phyloP scores from a whole-genome alignment of 495 filamentous ascomycete genomes.

The Poronia punctata region DNA sequence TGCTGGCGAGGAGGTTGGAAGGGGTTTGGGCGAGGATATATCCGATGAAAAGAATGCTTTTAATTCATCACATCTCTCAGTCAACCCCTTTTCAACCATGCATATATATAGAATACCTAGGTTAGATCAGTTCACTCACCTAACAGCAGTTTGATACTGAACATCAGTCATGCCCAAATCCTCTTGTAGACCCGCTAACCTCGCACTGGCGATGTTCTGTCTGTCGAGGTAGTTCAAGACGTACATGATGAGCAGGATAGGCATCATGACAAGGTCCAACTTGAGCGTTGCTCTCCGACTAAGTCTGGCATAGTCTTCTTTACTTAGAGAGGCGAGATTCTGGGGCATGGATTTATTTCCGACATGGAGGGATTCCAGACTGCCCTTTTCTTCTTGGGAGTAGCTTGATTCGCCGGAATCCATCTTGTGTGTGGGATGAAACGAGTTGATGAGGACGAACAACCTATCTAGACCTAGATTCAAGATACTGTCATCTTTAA shows the following conservation, averaged over 20 bases:
- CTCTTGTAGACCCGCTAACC: constrained; percentile 15
- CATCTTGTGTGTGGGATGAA: too few relatives aligned
- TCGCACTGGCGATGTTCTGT: constrained; percentile 16
- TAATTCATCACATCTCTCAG: background rate
- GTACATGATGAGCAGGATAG: constrained; percentile 13
- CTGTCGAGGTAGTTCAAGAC: constrained; percentile 22
- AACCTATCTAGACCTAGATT: too few relatives aligned
- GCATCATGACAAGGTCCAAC: constrained; percentile 18
- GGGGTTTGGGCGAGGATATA: constrained; percentile 27
- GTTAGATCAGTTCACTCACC: constrained; percentile 2
- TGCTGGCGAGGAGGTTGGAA: constrained; percentile 14
- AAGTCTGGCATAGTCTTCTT: constrained; percentile 11
- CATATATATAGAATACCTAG: too few relatives aligned
- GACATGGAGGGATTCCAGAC: too few relatives aligned
- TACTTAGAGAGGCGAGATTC: constrained; percentile 15
- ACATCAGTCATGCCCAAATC: constrained; percentile 15
- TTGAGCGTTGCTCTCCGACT: constrained; percentile 13
- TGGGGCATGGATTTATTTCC: too few relatives aligned
- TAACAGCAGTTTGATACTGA: constrained; percentile 13
- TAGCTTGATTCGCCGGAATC: too few relatives aligned
- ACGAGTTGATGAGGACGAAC: too few relatives aligned
- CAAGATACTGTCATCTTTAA: too few relatives aligned
- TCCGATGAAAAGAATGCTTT: constrained; percentile 44
- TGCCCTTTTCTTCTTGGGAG: too few relatives aligned
- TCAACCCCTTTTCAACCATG: too few relatives aligned